Percentiles rank a stretch among this genome's conserved stretches.
These are phyloP conservation scores for Piromyces finnis DNA, from an alignment of 192 early-diverging fungal genomes.

Conservation along the genomic window DNA sequence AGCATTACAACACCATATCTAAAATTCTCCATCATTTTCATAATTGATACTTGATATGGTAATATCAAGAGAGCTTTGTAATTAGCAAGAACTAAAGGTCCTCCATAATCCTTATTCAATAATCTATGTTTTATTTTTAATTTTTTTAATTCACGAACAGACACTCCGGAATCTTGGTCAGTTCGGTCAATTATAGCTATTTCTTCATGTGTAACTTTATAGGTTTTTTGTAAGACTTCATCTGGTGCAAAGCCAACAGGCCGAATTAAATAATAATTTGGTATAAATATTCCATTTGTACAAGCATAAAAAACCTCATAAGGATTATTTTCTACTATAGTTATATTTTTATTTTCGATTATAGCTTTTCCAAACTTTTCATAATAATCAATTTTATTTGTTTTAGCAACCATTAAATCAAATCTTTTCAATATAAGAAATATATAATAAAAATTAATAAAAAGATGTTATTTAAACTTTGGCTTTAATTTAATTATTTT, in stretches of 20 bases:
- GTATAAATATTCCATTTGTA: neutral
- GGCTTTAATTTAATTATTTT: too few species aligned
- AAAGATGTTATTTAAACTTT: too few species aligned
- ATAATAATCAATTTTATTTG: neutral
- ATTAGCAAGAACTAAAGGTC: neutral
- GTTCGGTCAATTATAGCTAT: neutral
- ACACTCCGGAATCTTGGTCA: neutral
- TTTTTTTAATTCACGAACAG: neutral
- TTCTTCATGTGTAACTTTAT: neutral
- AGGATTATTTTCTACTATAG: neutral
- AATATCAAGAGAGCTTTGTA: neutral
- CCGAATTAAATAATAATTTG: neutral
- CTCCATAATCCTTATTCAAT: neutral
- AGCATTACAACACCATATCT: neutral
- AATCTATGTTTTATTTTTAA: neutral
- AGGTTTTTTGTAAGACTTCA: neutral
- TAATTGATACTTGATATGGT: too few species aligned
- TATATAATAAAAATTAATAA: neutral
- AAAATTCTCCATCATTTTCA: neutral
- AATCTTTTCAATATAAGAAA: neutral
- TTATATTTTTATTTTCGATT: neutral
- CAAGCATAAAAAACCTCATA: neutral
- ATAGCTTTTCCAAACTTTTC: neutral
- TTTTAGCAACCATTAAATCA: neutral
- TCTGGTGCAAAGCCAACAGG: neutral